These are phyloP conservation scores for Alternaria solani DNA, from an alignment of 2,329 filamentous ascomycete species.

Conservation along the genomic window DNA sequence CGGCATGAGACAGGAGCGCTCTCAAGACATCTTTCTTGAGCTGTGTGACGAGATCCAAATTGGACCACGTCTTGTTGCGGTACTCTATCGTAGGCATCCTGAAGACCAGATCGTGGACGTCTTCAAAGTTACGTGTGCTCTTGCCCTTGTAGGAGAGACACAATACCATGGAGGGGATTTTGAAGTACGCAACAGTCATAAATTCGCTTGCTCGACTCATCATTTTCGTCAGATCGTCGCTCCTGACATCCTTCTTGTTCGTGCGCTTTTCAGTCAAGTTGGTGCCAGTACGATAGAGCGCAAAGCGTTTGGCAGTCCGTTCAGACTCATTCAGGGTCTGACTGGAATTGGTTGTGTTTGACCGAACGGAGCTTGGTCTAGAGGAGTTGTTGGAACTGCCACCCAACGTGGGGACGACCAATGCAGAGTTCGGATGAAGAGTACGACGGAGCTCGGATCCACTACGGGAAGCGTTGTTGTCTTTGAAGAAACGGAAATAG, in stretches of 20 bases:
- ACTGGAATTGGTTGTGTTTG: constrained; percentile 35
- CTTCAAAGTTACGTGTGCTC: constrained; percentile 92
- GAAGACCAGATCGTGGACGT: constrained; percentile 98
- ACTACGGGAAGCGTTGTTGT: constrained; percentile 38
- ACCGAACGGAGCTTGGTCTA: constrained; percentile 43
- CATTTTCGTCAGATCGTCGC: constrained; percentile 96
- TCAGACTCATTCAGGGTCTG: constrained; percentile 39
- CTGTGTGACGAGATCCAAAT: constrained; percentile 89
- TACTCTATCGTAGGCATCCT: constrained; percentile 93
- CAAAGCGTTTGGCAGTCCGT: constrained; percentile 49
- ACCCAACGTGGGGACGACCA: constrained; percentile 13
- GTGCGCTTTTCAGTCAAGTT: constrained; percentile 55
- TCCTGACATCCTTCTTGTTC: constrained; percentile 66
- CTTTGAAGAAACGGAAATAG: constrained; percentile 49
- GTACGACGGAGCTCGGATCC: constrained; percentile 42
- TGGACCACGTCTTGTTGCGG: constrained; percentile 99
- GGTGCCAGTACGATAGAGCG: constrained; percentile 50
- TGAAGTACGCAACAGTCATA: constrained; percentile 96
- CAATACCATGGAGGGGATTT: constrained; percentile 91
- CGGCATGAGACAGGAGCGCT: constrained; percentile 92
- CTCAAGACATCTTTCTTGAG: constrained; percentile 95
- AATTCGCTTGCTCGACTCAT: constrained; percentile 93
- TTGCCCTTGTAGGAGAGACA: constrained; percentile 97
- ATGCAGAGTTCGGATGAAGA: constrained; percentile 41
- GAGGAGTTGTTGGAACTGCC: constrained; percentile 23